Percentiles rank a stretch among this genome's conserved stretches.
Conservation (phyloP, 179 eudicot genomes). For the Corrigiola litoralis region DNA sequence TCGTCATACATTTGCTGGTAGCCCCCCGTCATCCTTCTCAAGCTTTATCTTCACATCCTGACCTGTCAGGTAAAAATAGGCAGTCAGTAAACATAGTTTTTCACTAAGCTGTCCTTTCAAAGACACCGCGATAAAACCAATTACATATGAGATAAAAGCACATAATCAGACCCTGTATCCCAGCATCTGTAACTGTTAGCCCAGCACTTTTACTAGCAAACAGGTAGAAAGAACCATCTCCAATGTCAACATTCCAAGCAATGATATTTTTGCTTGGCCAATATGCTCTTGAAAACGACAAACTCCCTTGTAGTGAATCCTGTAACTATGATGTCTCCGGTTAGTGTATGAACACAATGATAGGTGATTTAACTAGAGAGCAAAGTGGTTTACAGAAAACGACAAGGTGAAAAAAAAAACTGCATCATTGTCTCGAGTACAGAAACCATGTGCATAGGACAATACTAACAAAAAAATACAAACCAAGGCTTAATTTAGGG, state of each 20-base stretch:
- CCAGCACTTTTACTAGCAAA: constrained; percentile 73
- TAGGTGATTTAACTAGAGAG: not conserved
- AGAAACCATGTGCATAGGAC: not conserved
- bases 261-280: constrained; percentile 72
- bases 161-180: constrained; percentile 55
- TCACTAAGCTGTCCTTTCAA: too few species aligned
- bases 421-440: not conserved
- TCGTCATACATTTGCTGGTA: constrained; percentile 59
- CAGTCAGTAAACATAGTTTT: too few species aligned
- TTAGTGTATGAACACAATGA: not conserved
- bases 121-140: not conserved
- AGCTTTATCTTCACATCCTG: constrained; percentile 67
- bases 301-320: constrained; percentile 47
- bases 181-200: constrained; percentile 40
- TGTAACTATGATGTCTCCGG: constrained; percentile 5
- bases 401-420: too few species aligned
- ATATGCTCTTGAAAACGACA: constrained; percentile 63
- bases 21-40: constrained; percentile 46
- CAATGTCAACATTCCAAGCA: constrained; percentile 73
- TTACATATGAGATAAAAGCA: not conserved
- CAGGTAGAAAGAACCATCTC: constrained; percentile 55
- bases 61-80: constrained; percentile 42
- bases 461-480: not conserved
- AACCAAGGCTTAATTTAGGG: too few species aligned
- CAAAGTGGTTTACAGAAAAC: too few species aligned